Base-by-base conservation (phyloP, 108 stramenopile species). In the Stephanodiscus minutulus region DNA sequence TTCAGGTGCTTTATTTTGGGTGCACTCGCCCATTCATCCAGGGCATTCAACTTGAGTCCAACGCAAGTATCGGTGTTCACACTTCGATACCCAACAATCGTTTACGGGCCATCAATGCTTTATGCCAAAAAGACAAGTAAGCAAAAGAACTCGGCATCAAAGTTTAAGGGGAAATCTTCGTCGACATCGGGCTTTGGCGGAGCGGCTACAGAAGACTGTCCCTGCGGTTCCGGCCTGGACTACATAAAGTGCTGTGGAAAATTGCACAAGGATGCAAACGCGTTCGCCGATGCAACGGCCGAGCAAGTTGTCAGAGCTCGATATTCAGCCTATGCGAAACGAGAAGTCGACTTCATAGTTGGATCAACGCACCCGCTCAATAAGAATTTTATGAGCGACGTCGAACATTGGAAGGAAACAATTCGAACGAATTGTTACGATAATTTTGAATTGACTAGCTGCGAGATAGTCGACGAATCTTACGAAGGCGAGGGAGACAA, bases 301-400 rank as follows among this genome's bases (percentile, higher is more conserved):
- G 83, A 82, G 50, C 77, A 90, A 25, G 72, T 90, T 47, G 89
- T 90, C 3, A 66, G 85, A 39, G 89, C 89, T 27, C 61, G 89
- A 25, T 90, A 90, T 72, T 86, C 87, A 18, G 89, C 89, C 2
- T 90, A 90, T 68, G 85, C 89, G 50, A 84, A 85, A 52, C 77
- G 87, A 0, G 77, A 80, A 39, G 74, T 87, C 22, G 89, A 90
- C 53, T 90, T 90, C 53, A 79, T 90, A 18, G 76, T 81, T 22
- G 76, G 71, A 3, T 81, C 80, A 12, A 74, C 73, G 7, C 80
- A 81, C 58, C 80, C 80, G 47, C 52, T 77, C 55, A 81, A 81
- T 37, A 72, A 81, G 41, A 59, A 72, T 33, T 81, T 77, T n/a
- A 59, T 74, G 39, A 46, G 82, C 24, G 85, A 90, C 70, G 73